Conservation (phyloP, 768 basidiomycete genomes). For the Crassisporium funariophilum region DNA sequence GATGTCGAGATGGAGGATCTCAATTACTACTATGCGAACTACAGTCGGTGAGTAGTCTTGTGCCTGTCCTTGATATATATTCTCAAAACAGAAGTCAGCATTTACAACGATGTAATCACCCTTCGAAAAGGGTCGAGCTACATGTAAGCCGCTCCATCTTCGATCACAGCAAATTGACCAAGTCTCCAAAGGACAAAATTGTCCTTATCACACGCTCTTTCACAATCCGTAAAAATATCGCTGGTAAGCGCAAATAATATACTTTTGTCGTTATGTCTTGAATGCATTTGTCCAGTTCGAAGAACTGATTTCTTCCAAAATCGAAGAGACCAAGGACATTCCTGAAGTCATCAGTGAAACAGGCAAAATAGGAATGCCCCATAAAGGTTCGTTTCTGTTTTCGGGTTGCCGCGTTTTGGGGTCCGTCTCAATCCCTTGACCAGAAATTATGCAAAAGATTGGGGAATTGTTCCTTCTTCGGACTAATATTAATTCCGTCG, state of each 20-base stretch:
- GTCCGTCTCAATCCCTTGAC: conserved; percentile 10
- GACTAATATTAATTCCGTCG: conserved; percentile 94
- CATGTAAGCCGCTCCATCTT: conserved; percentile 61
- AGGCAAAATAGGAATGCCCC: conserved; percentile 90
- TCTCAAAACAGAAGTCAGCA: conserved; percentile 29
- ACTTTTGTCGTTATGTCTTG: conserved; percentile 1
- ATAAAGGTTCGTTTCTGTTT: conserved; percentile 56
- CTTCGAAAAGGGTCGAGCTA: conserved; percentile 93
- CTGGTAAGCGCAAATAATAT: conserved; percentile 50
- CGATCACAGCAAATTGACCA: conserved; percentile 10
- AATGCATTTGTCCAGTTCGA: conserved; percentile 63
- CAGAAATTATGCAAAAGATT: conserved; percentile 97
- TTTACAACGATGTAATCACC: conserved; percentile 98
- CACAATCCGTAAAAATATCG: conserved; percentile 97
- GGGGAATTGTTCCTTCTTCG: conserved; percentile 91
- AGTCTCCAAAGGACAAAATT: conserved; percentile 79
- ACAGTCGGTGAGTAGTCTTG: conserved; percentile 91
- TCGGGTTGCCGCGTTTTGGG: conserved; percentile 6
- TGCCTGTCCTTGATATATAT: conserved; percentile 17
- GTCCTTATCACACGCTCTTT: conserved; percentile 90
- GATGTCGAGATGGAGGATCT: conserved; percentile 96
- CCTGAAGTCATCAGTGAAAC: conserved; percentile 93
- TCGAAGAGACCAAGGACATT: conserved; percentile 96
- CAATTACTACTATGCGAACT: conserved; percentile 96
- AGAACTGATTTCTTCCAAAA: conserved; percentile 87